phyloP scores from a whole-genome alignment of 306 rosid genomes.

The Lathyrus aphaca region DNA sequence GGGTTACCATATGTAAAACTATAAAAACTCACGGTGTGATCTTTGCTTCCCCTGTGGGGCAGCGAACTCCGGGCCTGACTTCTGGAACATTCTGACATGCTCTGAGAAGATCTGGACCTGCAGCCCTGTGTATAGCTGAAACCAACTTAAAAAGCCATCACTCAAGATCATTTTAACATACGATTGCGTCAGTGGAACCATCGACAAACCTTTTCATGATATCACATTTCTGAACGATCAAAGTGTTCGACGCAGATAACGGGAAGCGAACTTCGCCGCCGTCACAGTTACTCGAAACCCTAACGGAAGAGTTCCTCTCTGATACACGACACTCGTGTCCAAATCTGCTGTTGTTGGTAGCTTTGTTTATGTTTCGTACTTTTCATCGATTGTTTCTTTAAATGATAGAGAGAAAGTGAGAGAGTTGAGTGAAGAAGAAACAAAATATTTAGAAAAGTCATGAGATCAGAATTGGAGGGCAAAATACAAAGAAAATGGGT shows the following conservation, averaged over 20 bases:
- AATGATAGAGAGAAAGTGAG: too few species aligned
- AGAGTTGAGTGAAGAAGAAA: too few species aligned
- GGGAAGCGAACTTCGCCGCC: conserved; percentile 61
- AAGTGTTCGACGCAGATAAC: conserved; percentile 54
- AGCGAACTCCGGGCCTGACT: conserved; percentile 74
- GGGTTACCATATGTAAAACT: not conserved
- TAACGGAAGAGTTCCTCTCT: conserved; percentile 39
- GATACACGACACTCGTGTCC: conserved; percentile 13
- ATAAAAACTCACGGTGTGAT: conserved; percentile 67
- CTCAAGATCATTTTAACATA: conserved; percentile 27
- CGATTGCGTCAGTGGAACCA: conserved; percentile 82
- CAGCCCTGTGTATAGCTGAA: conserved; percentile 82
- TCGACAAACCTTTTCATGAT: conserved; percentile 82
- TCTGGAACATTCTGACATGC: conserved; percentile 75
- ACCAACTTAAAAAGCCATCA: not conserved
- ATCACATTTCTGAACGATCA: conserved; percentile 84
- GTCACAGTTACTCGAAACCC: conserved; percentile 46
- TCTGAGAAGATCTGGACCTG: conserved; percentile 77
- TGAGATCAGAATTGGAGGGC: too few species aligned
- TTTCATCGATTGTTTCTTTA: too few species aligned
- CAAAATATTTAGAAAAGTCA: too few species aligned
- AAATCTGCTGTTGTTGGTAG: too few species aligned
- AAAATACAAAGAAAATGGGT: too few species aligned
- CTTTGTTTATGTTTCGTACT: too few species aligned
- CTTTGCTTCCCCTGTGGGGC: conserved; percentile 93